Percentiles rank a stretch among this genome's conserved stretches.
phyloP scores from a whole-genome alignment of 1,284 basidiomycete genomes.

The Cryptococcus sp. region DNA sequence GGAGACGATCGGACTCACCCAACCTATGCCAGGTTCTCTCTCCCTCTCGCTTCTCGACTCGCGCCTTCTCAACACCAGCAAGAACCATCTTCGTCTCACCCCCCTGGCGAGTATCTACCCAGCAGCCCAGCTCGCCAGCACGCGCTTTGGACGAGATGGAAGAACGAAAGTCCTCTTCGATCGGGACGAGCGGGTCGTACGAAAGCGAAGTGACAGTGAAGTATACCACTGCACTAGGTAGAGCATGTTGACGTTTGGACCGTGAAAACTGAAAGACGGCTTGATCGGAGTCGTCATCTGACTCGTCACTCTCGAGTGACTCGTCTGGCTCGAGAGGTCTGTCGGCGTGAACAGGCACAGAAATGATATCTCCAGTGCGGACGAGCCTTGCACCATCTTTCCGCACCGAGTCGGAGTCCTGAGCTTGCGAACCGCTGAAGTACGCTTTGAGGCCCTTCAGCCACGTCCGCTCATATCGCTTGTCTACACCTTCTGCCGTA shows the following conservation, averaged over 20 bases:
- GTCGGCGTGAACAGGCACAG: slow-evolving; percentile 67
- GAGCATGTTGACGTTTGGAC: not conserved
- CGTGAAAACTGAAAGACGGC: slow-evolving; percentile 10
- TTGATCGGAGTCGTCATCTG: slow-evolving; percentile 44
- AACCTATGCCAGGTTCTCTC: slow-evolving; percentile 39
- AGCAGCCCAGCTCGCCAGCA: slow-evolving; percentile 77
- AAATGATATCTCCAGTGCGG: slow-evolving; percentile 78
- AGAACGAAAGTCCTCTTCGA: slow-evolving; percentile 54
- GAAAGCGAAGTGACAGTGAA: slow-evolving; percentile 81
- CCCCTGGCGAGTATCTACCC: slow-evolving; percentile 71
- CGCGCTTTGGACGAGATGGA: slow-evolving; percentile 50
- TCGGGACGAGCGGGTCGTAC: slow-evolving; percentile 57
- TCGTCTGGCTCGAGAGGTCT: slow-evolving; percentile 45
- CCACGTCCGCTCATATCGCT: slow-evolving; percentile 71
- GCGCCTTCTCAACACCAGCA: slow-evolving; percentile 57
- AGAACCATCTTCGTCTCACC: slow-evolving; percentile 58
- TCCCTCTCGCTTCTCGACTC: slow-evolving; percentile 23
- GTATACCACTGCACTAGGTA: slow-evolving; percentile 58
- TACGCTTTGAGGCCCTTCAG: slow-evolving; percentile 68
- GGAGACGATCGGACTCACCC: slow-evolving; percentile 22
- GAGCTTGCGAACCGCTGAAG: slow-evolving; percentile 57
- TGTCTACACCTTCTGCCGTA: slow-evolving; percentile 74
- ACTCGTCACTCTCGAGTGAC: slow-evolving; percentile 44
- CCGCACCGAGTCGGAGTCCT: slow-evolving; percentile 1
- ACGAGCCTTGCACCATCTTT: slow-evolving; percentile 60